Evolutionary conservation across 768 basidiomycete genomes (phyloP).

Genomic region (Chalciporus chontae): DNA sequence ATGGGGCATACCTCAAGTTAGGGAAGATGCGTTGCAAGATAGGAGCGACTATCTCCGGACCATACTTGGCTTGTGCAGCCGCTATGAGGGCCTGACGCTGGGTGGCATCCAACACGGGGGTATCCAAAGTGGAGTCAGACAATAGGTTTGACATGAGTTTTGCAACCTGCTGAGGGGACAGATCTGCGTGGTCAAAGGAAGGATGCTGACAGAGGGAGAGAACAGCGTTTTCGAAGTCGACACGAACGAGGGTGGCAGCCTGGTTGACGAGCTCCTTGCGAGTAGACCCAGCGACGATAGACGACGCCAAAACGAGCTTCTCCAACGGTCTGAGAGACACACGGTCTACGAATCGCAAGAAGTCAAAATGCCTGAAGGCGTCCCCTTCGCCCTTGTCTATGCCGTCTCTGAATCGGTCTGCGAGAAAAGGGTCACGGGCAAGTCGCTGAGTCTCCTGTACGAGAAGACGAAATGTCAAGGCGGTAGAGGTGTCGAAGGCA

Average conservation of each 20-base stretch:
- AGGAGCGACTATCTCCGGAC: constrained; percentile 68
- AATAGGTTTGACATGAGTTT: constrained; percentile 82
- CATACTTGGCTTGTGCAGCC: constrained; percentile 77
- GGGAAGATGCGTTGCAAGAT: constrained; percentile 74
- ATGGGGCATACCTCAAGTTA: constrained; percentile 57
- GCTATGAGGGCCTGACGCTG: constrained; percentile 75
- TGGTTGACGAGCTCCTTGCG: constrained; percentile 54
- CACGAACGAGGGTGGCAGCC: constrained; percentile 65
- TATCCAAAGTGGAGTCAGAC: constrained; percentile 63
- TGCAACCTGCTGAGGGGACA: constrained; percentile 68
- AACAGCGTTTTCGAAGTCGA: constrained; percentile 77
- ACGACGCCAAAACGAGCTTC: constrained; percentile 70
- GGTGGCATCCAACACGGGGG: constrained; percentile 64
- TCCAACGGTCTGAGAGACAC: constrained; percentile 78
- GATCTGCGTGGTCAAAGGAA: constrained; percentile 78
- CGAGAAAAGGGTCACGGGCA: constrained; percentile 85
- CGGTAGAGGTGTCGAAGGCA: constrained; percentile 69
- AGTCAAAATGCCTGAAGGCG: constrained; percentile 78
- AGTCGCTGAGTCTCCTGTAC: constrained; percentile 87
- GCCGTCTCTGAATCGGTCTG: constrained; percentile 87
- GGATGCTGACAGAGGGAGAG: constrained; percentile 74
- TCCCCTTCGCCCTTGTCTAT: constrained; percentile 87
- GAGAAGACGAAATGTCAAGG: constrained; percentile 79
- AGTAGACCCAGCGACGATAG: constrained; percentile 63
- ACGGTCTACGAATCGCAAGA: constrained; percentile 78